Conservation (phyloP, 2,329 filamentous ascomycete genomes). For the Penicillium rolfsii region DNA sequence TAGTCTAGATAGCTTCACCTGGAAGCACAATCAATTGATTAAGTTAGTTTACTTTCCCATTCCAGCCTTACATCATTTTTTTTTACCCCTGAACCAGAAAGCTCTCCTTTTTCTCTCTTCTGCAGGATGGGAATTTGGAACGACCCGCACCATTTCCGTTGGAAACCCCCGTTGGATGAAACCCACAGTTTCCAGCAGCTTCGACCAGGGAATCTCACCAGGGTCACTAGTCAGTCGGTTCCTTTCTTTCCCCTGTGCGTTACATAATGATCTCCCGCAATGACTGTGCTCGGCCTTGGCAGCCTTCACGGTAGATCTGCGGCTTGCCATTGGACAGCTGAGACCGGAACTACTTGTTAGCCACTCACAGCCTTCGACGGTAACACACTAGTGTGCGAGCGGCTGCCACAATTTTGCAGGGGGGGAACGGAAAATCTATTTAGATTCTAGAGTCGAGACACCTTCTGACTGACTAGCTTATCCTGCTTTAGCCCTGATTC, state of each 20-base stretch:
- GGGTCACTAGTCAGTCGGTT: slow-evolving; percentile 1
- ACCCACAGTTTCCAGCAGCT: slow-evolving; percentile 17
- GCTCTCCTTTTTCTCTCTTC: neutral
- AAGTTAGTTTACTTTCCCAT: neutral
- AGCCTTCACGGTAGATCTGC: slow-evolving; percentile 19
- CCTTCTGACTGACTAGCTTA: neutral
- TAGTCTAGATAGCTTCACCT: neutral
- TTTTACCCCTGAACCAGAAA: slow-evolving; percentile 1
- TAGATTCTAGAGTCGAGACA: slow-evolving; percentile 1
- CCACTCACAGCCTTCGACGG: neutral
- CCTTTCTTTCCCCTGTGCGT: slow-evolving; percentile 13
- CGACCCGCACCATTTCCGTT: neutral
- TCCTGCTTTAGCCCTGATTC: neutral
- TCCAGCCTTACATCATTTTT: neutral
- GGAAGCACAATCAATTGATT: neutral
- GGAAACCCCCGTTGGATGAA: neutral
- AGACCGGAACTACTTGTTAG: neutral
- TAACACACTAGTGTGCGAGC: neutral
- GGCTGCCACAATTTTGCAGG: neutral
- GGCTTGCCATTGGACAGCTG: slow-evolving; percentile 7
- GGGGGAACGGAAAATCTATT: neutral
- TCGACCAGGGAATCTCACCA: slow-evolving; percentile 18
- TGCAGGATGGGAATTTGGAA: slow-evolving; percentile 1
- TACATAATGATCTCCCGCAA: slow-evolving; percentile 30
- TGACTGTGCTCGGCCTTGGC: slow-evolving; percentile 14